phyloP scores from a whole-genome alignment of 306 rosid species.

The Cicer pinnatifidum region DNA sequence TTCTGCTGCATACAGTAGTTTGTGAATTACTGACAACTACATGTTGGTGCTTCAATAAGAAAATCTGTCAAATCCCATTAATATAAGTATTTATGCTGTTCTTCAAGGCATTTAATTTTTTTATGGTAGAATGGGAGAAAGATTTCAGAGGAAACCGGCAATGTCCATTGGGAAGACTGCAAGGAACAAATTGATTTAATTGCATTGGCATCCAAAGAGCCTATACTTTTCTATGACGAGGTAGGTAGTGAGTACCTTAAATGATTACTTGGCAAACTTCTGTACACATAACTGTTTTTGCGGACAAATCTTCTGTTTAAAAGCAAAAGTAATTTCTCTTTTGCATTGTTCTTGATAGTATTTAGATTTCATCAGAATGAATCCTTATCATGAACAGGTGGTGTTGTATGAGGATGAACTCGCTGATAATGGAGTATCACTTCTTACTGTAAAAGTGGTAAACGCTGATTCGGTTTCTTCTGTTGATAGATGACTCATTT shows the following conservation, averaged over 20 bases:
- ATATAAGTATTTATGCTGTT: slow-evolving; percentile 19
- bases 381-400: slow-evolving; percentile 64
- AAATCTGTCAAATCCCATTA: not conserved
- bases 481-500: slow-evolving; percentile 1
- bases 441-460: slow-evolving; percentile 97
- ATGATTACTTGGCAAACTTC: slow-evolving; percentile 12
- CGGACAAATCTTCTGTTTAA: slow-evolving; percentile 4
- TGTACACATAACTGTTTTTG: slow-evolving; percentile 17
- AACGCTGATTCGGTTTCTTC: slow-evolving; percentile 43
- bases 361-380: slow-evolving; percentile 39
- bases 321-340: slow-evolving; percentile 30
- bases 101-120: slow-evolving; percentile 31
- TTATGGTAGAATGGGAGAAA: slow-evolving; percentile 51
- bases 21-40: not conserved
- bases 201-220: slow-evolving; percentile 86
- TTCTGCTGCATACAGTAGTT: slow-evolving; percentile 16
- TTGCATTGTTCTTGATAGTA: slow-evolving; percentile 27
- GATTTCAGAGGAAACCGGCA: slow-evolving; percentile 49
- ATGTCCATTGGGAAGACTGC: slow-evolving; percentile 82
- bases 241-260: slow-evolving; percentile 54
- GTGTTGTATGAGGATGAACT: slow-evolving; percentile 94
- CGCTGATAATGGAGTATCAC: slow-evolving; percentile 93
- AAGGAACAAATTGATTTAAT: slow-evolving; percentile 74
- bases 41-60: not conserved
- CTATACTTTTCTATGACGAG: slow-evolving; percentile 97